A percentile compares a stretch with the other conserved stretches of the same genome.
Evolutionary conservation across 192 early-diverging fungal species (phyloP).

Genomic region (Globomyces pollinis-pini): DNA sequence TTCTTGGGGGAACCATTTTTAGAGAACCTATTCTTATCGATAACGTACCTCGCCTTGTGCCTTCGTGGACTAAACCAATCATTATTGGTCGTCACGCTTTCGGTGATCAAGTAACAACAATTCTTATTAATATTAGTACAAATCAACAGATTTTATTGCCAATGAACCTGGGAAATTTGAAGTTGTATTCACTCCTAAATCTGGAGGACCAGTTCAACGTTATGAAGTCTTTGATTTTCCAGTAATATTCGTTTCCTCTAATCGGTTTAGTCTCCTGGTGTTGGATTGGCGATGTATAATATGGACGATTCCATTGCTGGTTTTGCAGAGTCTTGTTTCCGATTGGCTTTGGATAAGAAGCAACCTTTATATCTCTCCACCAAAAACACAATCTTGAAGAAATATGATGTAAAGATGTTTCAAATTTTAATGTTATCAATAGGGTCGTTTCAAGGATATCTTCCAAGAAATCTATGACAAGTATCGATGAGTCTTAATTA

Average conservation of each 20-base stretch:
- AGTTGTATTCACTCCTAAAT: constrained; percentile 79
- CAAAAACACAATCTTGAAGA: constrained; percentile 96
- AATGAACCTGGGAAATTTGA: constrained; percentile 85
- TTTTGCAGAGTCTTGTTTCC: constrained; percentile 94
- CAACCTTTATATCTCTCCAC: constrained; percentile 92
- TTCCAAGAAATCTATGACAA: constrained; percentile 83
- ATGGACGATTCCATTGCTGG: constrained; percentile 75
- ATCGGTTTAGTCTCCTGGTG: constrained; percentile 64
- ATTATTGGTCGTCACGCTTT: constrained; percentile 94
- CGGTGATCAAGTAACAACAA: constrained; percentile 69
- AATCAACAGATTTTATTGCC: constrained; percentile 91
- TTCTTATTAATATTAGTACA: constrained; percentile 61
- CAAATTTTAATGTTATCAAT: no score
- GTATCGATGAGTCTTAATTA: no score
- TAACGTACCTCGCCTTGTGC: constrained; percentile 85
- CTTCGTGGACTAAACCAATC: constrained; percentile 92
- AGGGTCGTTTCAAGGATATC: constrained; percentile 99
- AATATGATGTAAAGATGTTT: constrained; percentile 94
- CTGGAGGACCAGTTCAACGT: constrained; percentile 60
- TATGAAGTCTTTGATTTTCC: constrained; percentile 78
- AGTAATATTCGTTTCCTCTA: constrained; percentile 16
- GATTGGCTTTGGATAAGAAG: constrained; percentile 80
- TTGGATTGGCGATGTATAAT: constrained; percentile 97
- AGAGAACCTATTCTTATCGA: constrained; percentile 93
- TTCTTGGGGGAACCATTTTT: constrained; percentile 95